Conservation (phyloP, 2,329 filamentous ascomycete genomes). For the Neopestalotiopsis clavispora region DNA sequence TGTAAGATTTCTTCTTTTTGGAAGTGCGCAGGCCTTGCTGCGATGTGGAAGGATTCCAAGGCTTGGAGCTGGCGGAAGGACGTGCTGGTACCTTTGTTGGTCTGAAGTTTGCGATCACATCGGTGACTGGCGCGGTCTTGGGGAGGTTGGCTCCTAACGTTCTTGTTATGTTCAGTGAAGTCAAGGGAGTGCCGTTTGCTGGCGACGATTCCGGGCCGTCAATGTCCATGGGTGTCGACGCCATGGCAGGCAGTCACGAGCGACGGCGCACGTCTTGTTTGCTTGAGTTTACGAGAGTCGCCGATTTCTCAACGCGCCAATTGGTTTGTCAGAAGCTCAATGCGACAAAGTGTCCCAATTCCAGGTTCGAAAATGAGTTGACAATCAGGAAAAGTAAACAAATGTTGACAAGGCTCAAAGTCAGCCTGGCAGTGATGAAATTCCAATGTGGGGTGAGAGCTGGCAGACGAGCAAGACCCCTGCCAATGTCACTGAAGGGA, state of each 20-base stretch:
- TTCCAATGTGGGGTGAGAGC: conserved; percentile 11
- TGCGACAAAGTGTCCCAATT: background rate
- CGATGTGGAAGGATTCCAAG: background rate
- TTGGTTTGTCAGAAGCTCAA: background rate
- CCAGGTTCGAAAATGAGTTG: background rate
- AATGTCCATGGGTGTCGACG: conserved; percentile 53
- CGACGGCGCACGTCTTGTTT: background rate
- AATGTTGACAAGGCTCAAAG: conserved; percentile 12
- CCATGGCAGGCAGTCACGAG: conserved; percentile 9
- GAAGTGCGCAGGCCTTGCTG: background rate
- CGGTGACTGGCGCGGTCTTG: conserved; percentile 70
- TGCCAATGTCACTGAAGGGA: background rate
- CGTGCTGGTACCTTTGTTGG: conserved; percentile 71
- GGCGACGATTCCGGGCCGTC: conserved; percentile 49
- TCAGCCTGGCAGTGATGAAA: conserved; percentile 8
- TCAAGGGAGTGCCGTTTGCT: conserved; percentile 41
- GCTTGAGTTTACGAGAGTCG: background rate
- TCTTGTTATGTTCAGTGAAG: conserved; percentile 55
- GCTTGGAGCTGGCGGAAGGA: background rate
- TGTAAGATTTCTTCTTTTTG: conserved; percentile 14
- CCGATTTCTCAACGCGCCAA: background rate
- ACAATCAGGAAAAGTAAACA: conserved; percentile 7
- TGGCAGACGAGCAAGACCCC: background rate
- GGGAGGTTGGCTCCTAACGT: conserved; percentile 46
- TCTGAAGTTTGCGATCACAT: conserved; percentile 78